Conservation (phyloP, 140 eudicot genomes). For the Senecio squalidus region DNA sequence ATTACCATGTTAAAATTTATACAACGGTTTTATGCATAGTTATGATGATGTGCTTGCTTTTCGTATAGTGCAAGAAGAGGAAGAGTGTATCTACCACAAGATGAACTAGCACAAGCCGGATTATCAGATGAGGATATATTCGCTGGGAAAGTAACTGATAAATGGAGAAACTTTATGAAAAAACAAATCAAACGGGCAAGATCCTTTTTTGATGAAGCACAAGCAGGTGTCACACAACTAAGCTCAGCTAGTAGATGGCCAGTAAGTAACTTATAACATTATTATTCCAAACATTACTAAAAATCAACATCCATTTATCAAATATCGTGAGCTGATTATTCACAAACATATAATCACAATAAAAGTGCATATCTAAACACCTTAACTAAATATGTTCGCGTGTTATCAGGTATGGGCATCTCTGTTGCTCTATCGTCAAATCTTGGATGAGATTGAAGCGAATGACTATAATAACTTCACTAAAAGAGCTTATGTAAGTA, state of each 20-base stretch:
- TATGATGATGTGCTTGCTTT: conserved; percentile 17
- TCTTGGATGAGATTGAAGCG: conserved; percentile 93
- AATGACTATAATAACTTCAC: conserved; percentile 95
- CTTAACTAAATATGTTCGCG: conserved; percentile 3
- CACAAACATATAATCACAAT: too few species aligned
- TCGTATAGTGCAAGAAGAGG: conserved; percentile 87
- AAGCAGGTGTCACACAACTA: conserved; percentile 81
- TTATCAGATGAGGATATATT: conserved; percentile 94
- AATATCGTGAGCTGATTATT: neutral
- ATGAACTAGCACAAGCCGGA: conserved; percentile 88
- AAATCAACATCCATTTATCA: neutral
- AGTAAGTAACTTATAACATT: conserved; percentile 38
- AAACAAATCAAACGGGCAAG: conserved; percentile 92
- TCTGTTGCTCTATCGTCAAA: conserved; percentile 71
- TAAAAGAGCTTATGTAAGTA: conserved; percentile 84
- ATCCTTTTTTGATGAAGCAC: conserved; percentile 89
- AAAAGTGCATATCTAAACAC: too few species aligned
- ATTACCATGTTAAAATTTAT: neutral
- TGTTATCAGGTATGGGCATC: conserved; percentile 91
- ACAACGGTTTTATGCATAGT: conserved; percentile 1
- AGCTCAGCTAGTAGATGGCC: conserved; percentile 99
- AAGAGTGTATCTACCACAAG: conserved; percentile 90
- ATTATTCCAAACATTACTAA: neutral
- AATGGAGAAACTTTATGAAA: conserved; percentile 94
- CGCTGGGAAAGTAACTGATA: conserved; percentile 86